Base-by-base conservation (phyloP, 2,329 filamentous ascomycete genomes). In the Xylariaceae sp. region DNA sequence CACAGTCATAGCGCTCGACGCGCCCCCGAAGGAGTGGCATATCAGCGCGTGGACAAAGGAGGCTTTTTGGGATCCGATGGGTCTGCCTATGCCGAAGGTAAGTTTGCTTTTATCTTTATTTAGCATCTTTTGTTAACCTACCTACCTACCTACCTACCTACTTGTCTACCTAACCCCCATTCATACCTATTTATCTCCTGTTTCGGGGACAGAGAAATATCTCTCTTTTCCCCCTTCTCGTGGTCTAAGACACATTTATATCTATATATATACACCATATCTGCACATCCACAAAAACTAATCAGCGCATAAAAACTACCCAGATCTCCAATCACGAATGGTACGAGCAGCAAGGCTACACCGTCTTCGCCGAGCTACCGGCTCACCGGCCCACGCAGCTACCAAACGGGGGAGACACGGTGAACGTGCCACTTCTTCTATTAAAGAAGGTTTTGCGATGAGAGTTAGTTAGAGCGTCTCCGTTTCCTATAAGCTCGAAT, bases 291-390 rank as follows among this genome's bases (percentile, higher is more conserved):
- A n/a, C n/a, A n/a, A n/a, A n/a, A n/a, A n/a, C n/a, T n/a, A n/a
- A n/a, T n/a, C n/a, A n/a, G n/a, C n/a, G n/a, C n/a, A n/a, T n/a
- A n/a, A n/a, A n/a, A n/a, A n/a, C n/a, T n/a, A n/a, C n/a, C n/a
- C 34, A 55, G 52, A 41, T 55, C 24, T 56, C 46, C 17, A 56
- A 47, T 21, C 33, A 53, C 9, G 31, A 57, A 21, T 57, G 54
- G 41, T 57, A 53, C 16, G 12, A 46, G 41, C 41, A 33, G 14
- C 54, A 57, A 28, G 31, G 48, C 41, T 57, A 53, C 34, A 14
- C 45, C 31, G 17, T 52, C 12, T 46, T 57, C 41, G 28, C 31
- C 8, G n/a, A 24, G 11, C 26, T 57, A 4, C 43, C 21, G 24
- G 28, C 34, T 9, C 33, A 34, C 16, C 24, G 14, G 8, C 14